Evolutionary conservation across 805 yeast species (phyloP), one percentile per base, ranked within the genome.

Genomic region (Yarrowia keelungensis): DNA sequence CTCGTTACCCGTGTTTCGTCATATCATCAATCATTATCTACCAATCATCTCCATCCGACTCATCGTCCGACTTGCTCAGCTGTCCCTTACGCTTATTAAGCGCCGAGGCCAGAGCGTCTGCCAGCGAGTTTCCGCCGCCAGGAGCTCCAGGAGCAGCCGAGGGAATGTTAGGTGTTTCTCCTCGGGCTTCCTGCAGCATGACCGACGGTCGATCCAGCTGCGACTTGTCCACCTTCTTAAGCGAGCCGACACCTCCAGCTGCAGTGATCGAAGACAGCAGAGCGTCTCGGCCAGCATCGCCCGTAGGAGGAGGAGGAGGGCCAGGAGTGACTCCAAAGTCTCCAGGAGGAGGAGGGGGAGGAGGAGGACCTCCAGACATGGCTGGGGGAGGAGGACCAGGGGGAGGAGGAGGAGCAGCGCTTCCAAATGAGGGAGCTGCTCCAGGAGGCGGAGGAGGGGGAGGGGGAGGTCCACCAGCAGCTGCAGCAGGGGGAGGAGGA

Each of bases 51-150:
- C 85, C 89, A 70, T 90, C 93, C 71, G 90, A 95, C 73, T 90
- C 97, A 70, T 89, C 95, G 71, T 92, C 97, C 72, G 92, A 87
- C 19, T 83, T 86, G 1, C 90, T 84, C 8, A 94, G 97, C 77
- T 91, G 92, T 22, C 85, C 86, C 79, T 94, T 94, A 75, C 98
- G 85, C 69, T 86, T 85, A 74, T 84, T 90, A 72, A 94, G 83
- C 3, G 98, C 98, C 16, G 90, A 90, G 10, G 96, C 92, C 66
- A 92, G 80, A 0, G 97, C 97, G 77, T 91, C 96, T 1, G 97
- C 97, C 69, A 92, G 79, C 14, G 86, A 82, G 1, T 87, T 89
- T 58, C 84, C 86, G 3, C 85, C 87, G 12, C 81, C 79, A 14
- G 81, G 74, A 10, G 81, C 75, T n/a, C 80, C 73, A 7, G 77